A percentile compares a stretch with the other conserved stretches of the same genome.
Conservation (phyloP, 345 rosid species). For the Syzygium jambos region DNA sequence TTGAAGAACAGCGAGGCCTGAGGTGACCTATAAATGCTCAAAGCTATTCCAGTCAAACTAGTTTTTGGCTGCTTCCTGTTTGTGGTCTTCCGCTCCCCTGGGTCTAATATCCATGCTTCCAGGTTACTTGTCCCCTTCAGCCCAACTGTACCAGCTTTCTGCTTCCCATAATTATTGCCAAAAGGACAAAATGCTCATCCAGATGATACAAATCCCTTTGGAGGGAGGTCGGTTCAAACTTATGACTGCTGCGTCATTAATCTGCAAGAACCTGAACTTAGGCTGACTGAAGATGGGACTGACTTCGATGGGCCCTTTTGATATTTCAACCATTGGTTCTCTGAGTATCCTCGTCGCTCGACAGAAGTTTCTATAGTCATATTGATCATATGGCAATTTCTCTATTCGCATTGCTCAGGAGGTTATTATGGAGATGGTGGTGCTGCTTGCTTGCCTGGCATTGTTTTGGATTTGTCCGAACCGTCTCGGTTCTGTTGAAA, state of each 20-base stretch:
- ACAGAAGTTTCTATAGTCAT: not conserved
- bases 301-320: not conserved
- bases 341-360: not conserved
- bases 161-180: slow-evolving; percentile 27
- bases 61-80: slow-evolving; percentile 3
- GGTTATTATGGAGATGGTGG: not conserved
- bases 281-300: not conserved
- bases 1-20: not conserved
- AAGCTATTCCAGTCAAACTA: not conserved
- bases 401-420: not conserved
- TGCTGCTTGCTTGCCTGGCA: not conserved
- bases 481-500: not conserved
- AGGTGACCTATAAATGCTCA: not conserved
- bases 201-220: not conserved
- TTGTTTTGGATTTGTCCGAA: not conserved
- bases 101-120: slow-evolving; percentile 30
- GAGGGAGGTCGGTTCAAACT: not conserved
- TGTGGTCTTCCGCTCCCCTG: slow-evolving; percentile 14
- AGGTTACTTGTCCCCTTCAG: slow-evolving; percentile 20
- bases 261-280: not conserved
- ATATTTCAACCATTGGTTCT: not conserved
- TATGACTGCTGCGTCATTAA: not conserved
- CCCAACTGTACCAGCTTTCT: slow-evolving; percentile 1
- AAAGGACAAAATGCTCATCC: slow-evolving; percentile 12
- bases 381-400: not conserved